Evolutionary conservation across 441 rosid species (phyloP).

Genomic region (Erysimum cheiri): DNA sequence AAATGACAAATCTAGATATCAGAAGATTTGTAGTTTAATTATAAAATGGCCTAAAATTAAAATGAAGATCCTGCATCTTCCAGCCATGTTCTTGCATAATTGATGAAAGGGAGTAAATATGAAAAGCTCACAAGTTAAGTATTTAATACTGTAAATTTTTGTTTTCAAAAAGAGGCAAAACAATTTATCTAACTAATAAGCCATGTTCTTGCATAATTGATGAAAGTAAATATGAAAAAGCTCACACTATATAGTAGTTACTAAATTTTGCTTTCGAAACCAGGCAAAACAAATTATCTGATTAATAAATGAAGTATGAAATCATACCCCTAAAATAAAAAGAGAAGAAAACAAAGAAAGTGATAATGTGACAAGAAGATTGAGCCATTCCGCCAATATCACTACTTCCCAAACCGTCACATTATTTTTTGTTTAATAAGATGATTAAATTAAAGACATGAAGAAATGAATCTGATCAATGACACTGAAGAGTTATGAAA

Average conservation of each 20-base stretch:
- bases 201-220: constrained; percentile 21
- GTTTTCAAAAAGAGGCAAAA: constrained; percentile 21
- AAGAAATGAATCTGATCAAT: constrained; percentile 24
- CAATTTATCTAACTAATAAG: constrained; percentile 8
- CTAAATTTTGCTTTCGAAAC: not conserved
- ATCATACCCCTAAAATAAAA: constrained; percentile 32
- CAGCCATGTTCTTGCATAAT: constrained; percentile 13
- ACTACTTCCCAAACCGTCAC: constrained; percentile 45
- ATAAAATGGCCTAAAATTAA: not conserved
- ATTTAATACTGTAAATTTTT: not conserved
- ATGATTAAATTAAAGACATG: constrained; percentile 2
- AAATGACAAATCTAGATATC: constrained; percentile 18
- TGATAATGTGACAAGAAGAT: constrained; percentile 50
- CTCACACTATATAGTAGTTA: not conserved
- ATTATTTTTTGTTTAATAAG: not conserved
- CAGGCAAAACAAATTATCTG: constrained; percentile 23
- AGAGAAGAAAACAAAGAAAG: constrained; percentile 20
- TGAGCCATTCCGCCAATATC: constrained; percentile 95
- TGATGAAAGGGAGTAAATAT: not conserved
- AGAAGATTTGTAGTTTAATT: not conserved
- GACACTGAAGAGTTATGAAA: constrained; percentile 10
- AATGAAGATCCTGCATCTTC: constrained; percentile 9
- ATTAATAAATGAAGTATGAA: constrained; percentile 17
- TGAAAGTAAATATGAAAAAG: constrained; percentile 1
- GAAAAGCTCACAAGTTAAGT: not conserved